phyloP scores from a whole-genome alignment of 2,329 filamentous ascomycete species.

The Calonectria henricotiae region DNA sequence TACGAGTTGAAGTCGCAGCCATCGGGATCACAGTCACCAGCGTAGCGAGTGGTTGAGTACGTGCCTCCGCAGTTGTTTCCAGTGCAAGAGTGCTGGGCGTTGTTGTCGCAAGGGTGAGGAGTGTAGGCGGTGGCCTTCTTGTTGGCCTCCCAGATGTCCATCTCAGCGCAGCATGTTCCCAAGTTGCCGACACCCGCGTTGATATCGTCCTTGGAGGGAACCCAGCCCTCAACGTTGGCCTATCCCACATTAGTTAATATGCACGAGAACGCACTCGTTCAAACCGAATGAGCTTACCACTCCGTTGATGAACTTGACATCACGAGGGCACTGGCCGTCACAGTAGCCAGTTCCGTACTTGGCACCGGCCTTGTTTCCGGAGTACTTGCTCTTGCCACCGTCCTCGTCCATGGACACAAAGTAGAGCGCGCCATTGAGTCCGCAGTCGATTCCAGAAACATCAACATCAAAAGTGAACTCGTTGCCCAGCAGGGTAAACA shows the following conservation, averaged over 20 bases:
- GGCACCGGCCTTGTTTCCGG: constrained; percentile 69
- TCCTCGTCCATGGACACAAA: constrained; percentile 75
- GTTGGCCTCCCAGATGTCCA: constrained; percentile 79
- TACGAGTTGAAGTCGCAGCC: constrained; percentile 81
- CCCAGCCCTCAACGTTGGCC: constrained; percentile 71
- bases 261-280: not conserved
- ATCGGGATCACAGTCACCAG: constrained; percentile 77
- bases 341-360: constrained; percentile 74
- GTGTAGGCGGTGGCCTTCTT: constrained; percentile 76
- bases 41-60: constrained; percentile 70
- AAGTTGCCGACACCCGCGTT: constrained; percentile 69
- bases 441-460: constrained; percentile 78
- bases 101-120: constrained; percentile 74
- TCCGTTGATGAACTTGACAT: constrained; percentile 74
- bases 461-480: constrained; percentile 84
- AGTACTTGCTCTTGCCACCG: constrained; percentile 68
- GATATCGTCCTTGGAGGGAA: constrained; percentile 67
- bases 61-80: constrained; percentile 70
- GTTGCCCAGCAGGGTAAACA: constrained; percentile 76
- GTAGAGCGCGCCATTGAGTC: constrained; percentile 82
- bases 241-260: constrained; percentile 43
- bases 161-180: constrained; percentile 76
- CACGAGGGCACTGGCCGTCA: constrained; percentile 69
- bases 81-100: constrained; percentile 68
- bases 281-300: constrained; percentile 56